Evolutionary conservation across 768 basidiomycete species (phyloP), one percentile per base, ranked within the genome.

Genomic region (Auriscalpium orientale): DNA sequence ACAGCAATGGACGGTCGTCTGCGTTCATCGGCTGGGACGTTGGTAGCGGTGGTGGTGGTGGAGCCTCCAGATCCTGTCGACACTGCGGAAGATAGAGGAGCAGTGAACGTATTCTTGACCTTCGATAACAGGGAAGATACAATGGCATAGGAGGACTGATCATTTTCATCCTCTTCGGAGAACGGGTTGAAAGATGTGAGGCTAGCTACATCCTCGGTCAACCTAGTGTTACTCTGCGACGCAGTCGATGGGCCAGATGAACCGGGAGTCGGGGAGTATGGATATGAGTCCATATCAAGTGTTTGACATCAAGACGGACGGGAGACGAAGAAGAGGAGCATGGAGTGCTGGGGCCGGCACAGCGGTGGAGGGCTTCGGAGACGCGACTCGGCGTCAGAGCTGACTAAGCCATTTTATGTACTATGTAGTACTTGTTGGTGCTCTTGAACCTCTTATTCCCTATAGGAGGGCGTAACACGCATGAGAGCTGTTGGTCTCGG

Each of bases 111-210:
- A 64, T 79, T 91, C 74, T 87, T 91, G 76, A 94, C 81, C 60
- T 84, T 82, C 35, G 85, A 89, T 54, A 93, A 79, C 28, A 94
- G 74, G 20, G 87, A 89, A 0, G 89, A 83, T 56, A 93, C 86
- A 54, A 93, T 76, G 8, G 89, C 85, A 67, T 91, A 91, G 15
- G 89, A 91, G 8, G 89, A 87, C 63, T 89, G 86, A 61, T 92
- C 91, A 66, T 90, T 82, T 70, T 93, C 91, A 66, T 93, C 91
- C 67, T 94, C 92, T 66, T 91, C 89, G n/a, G 88, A 83, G 74
- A 92, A 94, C 7, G 90, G 90, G 67, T 93, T 93, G 77, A 88
- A 91, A 50, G 89, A 89, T 33, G 92, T 94, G 55, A 94, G 72
- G 65, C 83, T 82, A 46, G 79, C 78, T 46, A 85, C 78, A 74